phyloP scores from a whole-genome alignment of 495 filamentous ascomycete genomes.

The Cudoniella acicularis region DNA sequence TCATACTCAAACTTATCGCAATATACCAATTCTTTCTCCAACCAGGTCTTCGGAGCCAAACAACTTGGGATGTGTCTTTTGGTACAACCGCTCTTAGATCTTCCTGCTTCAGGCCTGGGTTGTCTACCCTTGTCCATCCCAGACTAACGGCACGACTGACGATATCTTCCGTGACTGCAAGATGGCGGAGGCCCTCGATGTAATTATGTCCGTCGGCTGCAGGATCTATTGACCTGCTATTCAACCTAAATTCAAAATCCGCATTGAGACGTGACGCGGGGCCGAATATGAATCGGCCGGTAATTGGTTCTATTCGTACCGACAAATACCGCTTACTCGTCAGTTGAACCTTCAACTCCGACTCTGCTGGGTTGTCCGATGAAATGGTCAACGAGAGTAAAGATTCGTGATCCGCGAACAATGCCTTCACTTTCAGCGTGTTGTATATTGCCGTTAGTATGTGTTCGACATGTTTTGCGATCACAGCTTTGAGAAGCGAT shows the following conservation, averaged over 20 bases:
- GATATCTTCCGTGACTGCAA: conserved; percentile 58
- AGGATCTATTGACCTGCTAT: conserved; percentile 45
- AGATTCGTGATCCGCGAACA: conserved; percentile 55
- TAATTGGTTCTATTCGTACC: conserved; percentile 66
- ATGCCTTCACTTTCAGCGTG: conserved; percentile 48
- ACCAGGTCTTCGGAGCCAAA: conserved; percentile 59
- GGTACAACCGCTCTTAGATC: conserved; percentile 60
- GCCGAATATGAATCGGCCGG: conserved; percentile 51
- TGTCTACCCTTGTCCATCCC: conserved; percentile 56
- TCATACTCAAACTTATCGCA: conserved; percentile 63
- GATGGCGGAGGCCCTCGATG: conserved; percentile 55
- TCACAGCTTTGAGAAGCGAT: conserved; percentile 63
- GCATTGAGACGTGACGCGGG: conserved; percentile 38
- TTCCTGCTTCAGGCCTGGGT: conserved; percentile 49
- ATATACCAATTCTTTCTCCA: conserved; percentile 68
- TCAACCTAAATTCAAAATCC: conserved; percentile 47
- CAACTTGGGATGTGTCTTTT: conserved; percentile 50
- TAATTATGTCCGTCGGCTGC: conserved; percentile 48
- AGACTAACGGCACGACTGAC: conserved; percentile 53
- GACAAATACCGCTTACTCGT: conserved; percentile 52
- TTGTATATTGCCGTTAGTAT: conserved; percentile 59
- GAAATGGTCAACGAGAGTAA: conserved; percentile 52
- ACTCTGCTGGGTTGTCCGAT: conserved; percentile 59
- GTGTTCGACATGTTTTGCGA: conserved; percentile 68
- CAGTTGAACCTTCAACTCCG: conserved; percentile 62